Evolutionary conservation across 2,329 filamentous ascomycete species (phyloP), one percentile per base, ranked within the genome.

Genomic region (Calycina herbarum): DNA sequence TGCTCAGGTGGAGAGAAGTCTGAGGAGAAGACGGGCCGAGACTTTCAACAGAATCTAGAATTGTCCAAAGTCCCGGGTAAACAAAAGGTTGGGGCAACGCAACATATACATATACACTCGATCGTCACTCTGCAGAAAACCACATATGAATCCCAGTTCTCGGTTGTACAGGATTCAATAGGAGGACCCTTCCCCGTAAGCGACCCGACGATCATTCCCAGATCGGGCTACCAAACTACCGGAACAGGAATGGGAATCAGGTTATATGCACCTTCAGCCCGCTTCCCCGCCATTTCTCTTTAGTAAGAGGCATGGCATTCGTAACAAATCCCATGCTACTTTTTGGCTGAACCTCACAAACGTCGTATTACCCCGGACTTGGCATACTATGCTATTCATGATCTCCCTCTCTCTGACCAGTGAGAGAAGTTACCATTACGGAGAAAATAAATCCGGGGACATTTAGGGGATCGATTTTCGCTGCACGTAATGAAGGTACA

Each of bases 241-340:
- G 59, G 29, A 51, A 61, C 24, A 61, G 42, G 42, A 54, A 54
- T 42, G 59, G 45, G 7, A 33, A 61, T 54, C 42, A 38, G 59
- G 59, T 61, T 54, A 54, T 61, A 54, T 61, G 15, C 59, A 61
- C 40, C 13, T 13, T 13, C 5, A 17, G 8, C 24, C 35, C 35
- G n/a, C 20, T 61, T 54, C 42, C 59, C 59, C 40, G 40, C 40
- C 45, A 61, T 33, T 15, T 40, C 2, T 13, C 35, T 24, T 17
- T 31, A 24, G 38, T 7, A 10, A 20, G 40, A 17, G 40, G 40
- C 20, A 61, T 61, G 42, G 59, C 42, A 61, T 61, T 54, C 15
- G 29, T 51, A 33, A 15, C 20, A 24, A 35, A 48, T 51, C 20
- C 24, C 40, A 54, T 51, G 11, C 4, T 42, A 33, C 7, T 3